These are phyloP conservation scores for Thoreauomyces humboldtii DNA, from an alignment of 192 early-diverging fungal species.

Conservation along the genomic window DNA sequence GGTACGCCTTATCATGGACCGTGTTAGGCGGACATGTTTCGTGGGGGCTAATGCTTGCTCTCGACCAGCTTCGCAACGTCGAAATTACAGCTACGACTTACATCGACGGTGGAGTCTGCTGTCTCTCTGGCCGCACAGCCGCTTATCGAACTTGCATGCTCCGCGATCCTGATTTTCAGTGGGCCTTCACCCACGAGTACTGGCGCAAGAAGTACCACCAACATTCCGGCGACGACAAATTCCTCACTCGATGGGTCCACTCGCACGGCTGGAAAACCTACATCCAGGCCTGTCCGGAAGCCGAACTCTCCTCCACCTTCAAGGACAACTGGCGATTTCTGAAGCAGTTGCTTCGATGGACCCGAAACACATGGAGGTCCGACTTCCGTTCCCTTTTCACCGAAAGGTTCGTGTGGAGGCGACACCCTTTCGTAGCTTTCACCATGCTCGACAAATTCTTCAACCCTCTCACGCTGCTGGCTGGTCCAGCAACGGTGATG, in stretches of 20 bases:
- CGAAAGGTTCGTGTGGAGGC: conserved; percentile 61
- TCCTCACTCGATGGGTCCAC: conserved; percentile 71
- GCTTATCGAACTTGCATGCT: conserved; percentile 68
- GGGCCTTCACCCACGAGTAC: conserved; percentile 68
- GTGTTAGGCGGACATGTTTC: background rate
- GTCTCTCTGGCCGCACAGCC: conserved; percentile 69
- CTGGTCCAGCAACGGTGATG: conserved; percentile 59
- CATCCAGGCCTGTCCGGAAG: conserved; percentile 65
- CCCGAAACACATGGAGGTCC: conserved; percentile 71
- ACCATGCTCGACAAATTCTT: conserved; percentile 76
- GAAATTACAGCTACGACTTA: conserved; percentile 72
- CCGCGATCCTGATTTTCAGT: conserved; percentile 69
- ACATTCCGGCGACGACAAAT: conserved; percentile 74
- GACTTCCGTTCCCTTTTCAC: conserved; percentile 64
- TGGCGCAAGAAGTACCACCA: conserved; percentile 72
- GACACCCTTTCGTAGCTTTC: conserved; percentile 70
- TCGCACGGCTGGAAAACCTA: conserved; percentile 68
- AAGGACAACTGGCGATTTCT: conserved; percentile 75
- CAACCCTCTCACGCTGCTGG: conserved; percentile 67
- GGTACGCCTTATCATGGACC: conserved; percentile 11
- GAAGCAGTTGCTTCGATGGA: conserved; percentile 71
- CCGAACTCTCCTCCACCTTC: conserved; percentile 67
- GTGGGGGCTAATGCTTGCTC: background rate
- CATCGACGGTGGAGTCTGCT: conserved; percentile 73
- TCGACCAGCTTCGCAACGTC: conserved; percentile 59